These are phyloP conservation scores for Skeletonema grethae DNA, from an alignment of 108 stramenopile species.

Conservation along the genomic window DNA sequence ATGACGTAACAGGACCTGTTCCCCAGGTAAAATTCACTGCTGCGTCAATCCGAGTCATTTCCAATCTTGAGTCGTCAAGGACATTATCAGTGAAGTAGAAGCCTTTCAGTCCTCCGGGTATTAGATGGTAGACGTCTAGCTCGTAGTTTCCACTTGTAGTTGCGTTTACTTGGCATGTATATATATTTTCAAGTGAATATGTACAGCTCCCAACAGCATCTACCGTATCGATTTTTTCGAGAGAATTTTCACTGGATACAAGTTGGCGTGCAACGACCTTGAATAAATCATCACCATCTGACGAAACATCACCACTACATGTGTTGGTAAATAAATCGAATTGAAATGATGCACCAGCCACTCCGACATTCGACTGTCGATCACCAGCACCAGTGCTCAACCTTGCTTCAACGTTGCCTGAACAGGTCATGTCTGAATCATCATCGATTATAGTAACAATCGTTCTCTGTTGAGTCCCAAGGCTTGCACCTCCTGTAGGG, in stretches of 20 bases:
- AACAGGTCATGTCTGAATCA: slow-evolving; percentile 37
- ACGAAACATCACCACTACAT: slow-evolving; percentile 19
- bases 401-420: slow-evolving; percentile 20
- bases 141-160: slow-evolving; percentile 40
- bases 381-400: background rate
- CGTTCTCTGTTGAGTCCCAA: slow-evolving; percentile 53
- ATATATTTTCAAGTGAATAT: slow-evolving; percentile 41
- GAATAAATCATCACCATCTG: slow-evolving; percentile 24
- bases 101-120: slow-evolving; percentile 48
- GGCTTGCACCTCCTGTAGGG: slow-evolving; percentile 29
- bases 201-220: slow-evolving; percentile 25
- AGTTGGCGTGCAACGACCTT: slow-evolving; percentile 33
- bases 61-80: slow-evolving; percentile 25
- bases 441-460: slow-evolving; percentile 64
- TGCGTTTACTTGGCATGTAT: slow-evolving; percentile 23
- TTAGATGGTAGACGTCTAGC: slow-evolving; percentile 30
- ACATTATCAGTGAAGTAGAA: slow-evolving; percentile 47
- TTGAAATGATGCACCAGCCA: slow-evolving; percentile 17
- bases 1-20: slow-evolving; percentile 29
- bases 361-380: background rate
- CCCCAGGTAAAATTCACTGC: slow-evolving; percentile 48
- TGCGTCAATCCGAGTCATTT: slow-evolving; percentile 39
- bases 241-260: background rate
- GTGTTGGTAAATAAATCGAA: slow-evolving; percentile 30
- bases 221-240: background rate